phyloP scores from a whole-genome alignment of 148 eudicot species.

The Chenopodium suecicum region DNA sequence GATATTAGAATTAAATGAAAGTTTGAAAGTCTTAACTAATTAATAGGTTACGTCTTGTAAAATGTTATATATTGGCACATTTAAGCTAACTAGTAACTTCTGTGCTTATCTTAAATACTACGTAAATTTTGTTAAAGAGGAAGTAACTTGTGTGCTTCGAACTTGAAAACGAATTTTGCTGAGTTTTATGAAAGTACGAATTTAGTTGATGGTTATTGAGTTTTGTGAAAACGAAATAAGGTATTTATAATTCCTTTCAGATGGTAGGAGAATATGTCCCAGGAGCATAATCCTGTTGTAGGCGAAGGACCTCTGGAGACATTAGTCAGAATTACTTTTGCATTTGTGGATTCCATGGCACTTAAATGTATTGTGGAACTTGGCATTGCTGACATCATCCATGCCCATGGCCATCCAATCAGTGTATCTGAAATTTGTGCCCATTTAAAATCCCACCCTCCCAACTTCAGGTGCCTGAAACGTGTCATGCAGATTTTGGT shows the following conservation, averaged over 20 bases:
- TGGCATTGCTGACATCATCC: slow-evolving; percentile 44
- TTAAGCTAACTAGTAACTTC: not conserved
- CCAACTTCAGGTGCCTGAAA: slow-evolving; percentile 30
- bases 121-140: too few relatives aligned
- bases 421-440: slow-evolving; percentile 33
- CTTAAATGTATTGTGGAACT: slow-evolving; percentile 49
- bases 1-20: not conserved
- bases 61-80: not conserved
- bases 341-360: slow-evolving; percentile 42
- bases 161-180: not conserved
- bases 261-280: too few relatives aligned
- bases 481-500: slow-evolving; percentile 49
- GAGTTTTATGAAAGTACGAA: too few relatives aligned
- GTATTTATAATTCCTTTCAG: too few relatives aligned
- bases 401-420: slow-evolving; percentile 33
- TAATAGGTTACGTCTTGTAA: not conserved
- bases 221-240: too few relatives aligned
- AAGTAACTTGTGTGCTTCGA: too few relatives aligned
- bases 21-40: not conserved
- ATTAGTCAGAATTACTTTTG: slow-evolving; percentile 22
- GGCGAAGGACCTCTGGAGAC: slow-evolving; percentile 16
- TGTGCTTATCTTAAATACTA: too few relatives aligned
- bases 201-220: too few relatives aligned
- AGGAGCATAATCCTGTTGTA: too few relatives aligned
- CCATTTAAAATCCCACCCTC: slow-evolving; percentile 23